These are phyloP conservation scores for Fonsecaea erecta DNA, from an alignment of 2,329 filamentous ascomycete species.

Conservation along the genomic window DNA sequence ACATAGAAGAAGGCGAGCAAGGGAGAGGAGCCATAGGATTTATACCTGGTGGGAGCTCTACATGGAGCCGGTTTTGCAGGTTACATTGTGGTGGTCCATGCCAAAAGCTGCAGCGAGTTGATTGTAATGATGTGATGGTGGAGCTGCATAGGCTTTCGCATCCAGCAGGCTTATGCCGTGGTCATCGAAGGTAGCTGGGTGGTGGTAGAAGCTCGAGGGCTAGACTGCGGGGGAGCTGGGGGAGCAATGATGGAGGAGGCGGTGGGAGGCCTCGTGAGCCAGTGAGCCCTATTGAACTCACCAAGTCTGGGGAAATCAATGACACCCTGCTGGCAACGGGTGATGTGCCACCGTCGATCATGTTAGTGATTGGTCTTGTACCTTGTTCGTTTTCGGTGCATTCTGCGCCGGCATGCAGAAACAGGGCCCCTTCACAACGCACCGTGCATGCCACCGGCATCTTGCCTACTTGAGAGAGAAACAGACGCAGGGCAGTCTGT, in stretches of 20 bases:
- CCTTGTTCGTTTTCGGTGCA: slow-evolving; percentile 8
- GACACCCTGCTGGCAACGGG: neutral
- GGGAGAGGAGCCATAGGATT: neutral
- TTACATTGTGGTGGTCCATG: slow-evolving; percentile 12
- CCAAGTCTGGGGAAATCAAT: slow-evolving; percentile 13
- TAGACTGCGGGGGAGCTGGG: neutral
- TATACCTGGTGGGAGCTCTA: slow-evolving; percentile 1
- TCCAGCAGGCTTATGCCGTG: neutral
- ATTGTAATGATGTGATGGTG: slow-evolving; percentile 6
- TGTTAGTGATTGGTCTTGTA: slow-evolving; percentile 3
- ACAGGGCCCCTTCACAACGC: neutral
- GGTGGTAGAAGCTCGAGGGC: slow-evolving; percentile 1
- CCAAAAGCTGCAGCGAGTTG: neutral
- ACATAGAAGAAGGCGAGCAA: neutral
- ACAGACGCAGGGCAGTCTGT: neutral
- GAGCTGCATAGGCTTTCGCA: neutral
- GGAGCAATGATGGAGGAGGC: neutral
- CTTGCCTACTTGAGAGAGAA: slow-evolving; percentile 21
- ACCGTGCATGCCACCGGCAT: slow-evolving; percentile 28
- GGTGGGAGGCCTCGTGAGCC: too few relatives aligned
- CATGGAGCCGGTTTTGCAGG: neutral
- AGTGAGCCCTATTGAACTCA: slow-evolving; percentile 10
- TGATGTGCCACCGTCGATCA: neutral
- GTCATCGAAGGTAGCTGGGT: too few relatives aligned
- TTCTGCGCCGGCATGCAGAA: neutral